phyloP scores from a whole-genome alignment of 2,329 filamentous ascomycete species.

The Paracamarosporium sp. region DNA sequence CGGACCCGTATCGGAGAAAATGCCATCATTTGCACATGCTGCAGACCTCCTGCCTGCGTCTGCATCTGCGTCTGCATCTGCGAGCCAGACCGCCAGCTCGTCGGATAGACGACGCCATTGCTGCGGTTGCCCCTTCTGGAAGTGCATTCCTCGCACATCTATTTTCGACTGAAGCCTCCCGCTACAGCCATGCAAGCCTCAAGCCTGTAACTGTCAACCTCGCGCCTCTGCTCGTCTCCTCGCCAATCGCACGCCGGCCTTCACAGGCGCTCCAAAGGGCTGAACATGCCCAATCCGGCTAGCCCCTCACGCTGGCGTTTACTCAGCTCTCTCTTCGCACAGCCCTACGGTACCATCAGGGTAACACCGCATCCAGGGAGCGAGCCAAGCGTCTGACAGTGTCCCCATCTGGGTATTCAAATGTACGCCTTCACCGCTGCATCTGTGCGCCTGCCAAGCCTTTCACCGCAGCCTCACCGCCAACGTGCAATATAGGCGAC shows the following conservation, averaged over 20 bases:
- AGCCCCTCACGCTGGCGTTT: slow-evolving; percentile 11
- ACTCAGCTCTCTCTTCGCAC: slow-evolving; percentile 28
- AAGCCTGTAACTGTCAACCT: slow-evolving; percentile 10
- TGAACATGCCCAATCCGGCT: slow-evolving; percentile 17
- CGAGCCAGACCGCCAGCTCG: neutral
- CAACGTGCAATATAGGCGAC: slow-evolving; percentile 8
- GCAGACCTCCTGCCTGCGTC: neutral
- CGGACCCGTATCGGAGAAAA: too few species aligned
- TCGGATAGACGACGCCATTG: neutral
- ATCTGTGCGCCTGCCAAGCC: slow-evolving; percentile 21
- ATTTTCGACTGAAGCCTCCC: neutral
- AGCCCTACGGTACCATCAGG: slow-evolving; percentile 26
- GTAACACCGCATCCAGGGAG: slow-evolving; percentile 16
- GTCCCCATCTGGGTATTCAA: slow-evolving; percentile 13
- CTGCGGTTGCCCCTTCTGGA: neutral
- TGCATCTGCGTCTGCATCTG: neutral
- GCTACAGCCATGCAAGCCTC: slow-evolving; percentile 5
- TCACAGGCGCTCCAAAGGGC: slow-evolving; percentile 19
- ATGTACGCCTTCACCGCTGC: slow-evolving; percentile 24
- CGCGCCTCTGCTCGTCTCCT: neutral
- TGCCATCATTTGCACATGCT: neutral
- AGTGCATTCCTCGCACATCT: neutral
- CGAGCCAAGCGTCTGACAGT: slow-evolving; percentile 18
- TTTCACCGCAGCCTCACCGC: slow-evolving; percentile 18
- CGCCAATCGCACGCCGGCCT: slow-evolving; percentile 9